Evolutionary conservation across 768 basidiomycete genomes (phyloP).

Genomic region (Porphyrellus cyaneotinctus): DNA sequence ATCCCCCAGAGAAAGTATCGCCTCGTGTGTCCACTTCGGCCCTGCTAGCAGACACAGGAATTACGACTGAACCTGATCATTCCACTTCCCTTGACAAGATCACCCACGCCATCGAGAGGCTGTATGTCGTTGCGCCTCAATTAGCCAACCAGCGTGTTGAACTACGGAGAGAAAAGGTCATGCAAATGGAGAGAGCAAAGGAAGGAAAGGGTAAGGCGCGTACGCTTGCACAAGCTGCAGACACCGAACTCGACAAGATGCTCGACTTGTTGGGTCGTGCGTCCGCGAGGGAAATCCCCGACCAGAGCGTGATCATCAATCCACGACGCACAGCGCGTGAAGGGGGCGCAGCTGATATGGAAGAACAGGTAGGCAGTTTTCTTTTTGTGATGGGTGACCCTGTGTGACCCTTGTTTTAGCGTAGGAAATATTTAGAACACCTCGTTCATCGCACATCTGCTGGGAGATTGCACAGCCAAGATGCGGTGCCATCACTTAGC

Average conservation of each 20-base stretch:
- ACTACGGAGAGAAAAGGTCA: conserved; percentile 64
- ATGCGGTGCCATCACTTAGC: conserved; percentile 48
- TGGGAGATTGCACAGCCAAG: conserved; percentile 76
- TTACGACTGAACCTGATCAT: neutral
- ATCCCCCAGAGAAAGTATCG: conserved; percentile 22
- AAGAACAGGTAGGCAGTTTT: conserved; percentile 52
- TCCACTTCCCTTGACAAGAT: conserved; percentile 67
- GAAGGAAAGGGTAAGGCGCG: conserved; percentile 48
- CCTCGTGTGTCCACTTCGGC: conserved; percentile 1
- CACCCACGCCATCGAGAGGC: conserved; percentile 82
- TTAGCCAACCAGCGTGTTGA: conserved; percentile 92
- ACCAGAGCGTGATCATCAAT: conserved; percentile 69
- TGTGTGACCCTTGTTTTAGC: conserved; percentile 37
- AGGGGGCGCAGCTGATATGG: conserved; percentile 49
- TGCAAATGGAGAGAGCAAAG: conserved; percentile 69
- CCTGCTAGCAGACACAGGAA: neutral
- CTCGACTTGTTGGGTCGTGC: conserved; percentile 69
- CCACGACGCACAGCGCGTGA: conserved; percentile 57
- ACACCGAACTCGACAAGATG: conserved; percentile 62
- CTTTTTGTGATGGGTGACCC: neutral
- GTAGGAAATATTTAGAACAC: conserved; percentile 71
- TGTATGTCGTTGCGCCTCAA: conserved; percentile 85
- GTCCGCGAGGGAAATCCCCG: conserved; percentile 57
- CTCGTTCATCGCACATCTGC: conserved; percentile 67
- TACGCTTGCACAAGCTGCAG: conserved; percentile 31